phyloP scores from a whole-genome alignment of 257 asterid species.

The Fraxinus cuspidata region DNA sequence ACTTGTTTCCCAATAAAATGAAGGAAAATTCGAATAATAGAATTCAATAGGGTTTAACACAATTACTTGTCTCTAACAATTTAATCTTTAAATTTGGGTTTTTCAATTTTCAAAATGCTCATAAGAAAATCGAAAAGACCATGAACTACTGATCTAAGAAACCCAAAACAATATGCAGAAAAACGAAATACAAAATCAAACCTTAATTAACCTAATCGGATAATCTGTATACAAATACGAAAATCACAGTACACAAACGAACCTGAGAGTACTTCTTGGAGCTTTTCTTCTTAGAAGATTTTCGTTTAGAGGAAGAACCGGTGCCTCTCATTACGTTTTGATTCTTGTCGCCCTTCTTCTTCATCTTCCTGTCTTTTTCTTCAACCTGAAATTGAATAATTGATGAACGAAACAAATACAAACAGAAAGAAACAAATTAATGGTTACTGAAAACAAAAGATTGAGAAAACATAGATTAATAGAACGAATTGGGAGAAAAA shows the following conservation, averaged over 20 bases:
- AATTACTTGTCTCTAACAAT: constrained; percentile 16
- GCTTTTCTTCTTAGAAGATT: constrained; percentile 57
- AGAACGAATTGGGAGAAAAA: background rate
- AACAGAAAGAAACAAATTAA: background rate
- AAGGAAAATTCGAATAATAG: background rate
- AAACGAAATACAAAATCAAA: background rate
- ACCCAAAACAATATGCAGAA: constrained; percentile 8
- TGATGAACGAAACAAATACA: background rate
- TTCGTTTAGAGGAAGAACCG: constrained; percentile 56
- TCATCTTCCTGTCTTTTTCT: constrained; percentile 8
- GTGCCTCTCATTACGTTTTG: constrained; percentile 39
- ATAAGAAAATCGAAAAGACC: background rate
- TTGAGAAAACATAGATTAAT: background rate
- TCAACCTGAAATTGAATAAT: constrained; percentile 30
- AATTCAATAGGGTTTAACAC: background rate
- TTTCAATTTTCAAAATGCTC: background rate
- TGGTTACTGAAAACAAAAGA: background rate
- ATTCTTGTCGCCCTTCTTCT: constrained; percentile 2
- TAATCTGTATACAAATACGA: background rate
- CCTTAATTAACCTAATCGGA: background rate
- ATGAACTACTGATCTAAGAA: background rate
- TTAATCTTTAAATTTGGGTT: constrained; percentile 28
- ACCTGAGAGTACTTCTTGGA: constrained; percentile 59
- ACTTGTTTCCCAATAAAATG: constrained; percentile 4
- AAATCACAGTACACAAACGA: constrained; percentile 10